Conservation (phyloP, 1,284 basidiomycete species). For the Cerioporus squamosus region DNA sequence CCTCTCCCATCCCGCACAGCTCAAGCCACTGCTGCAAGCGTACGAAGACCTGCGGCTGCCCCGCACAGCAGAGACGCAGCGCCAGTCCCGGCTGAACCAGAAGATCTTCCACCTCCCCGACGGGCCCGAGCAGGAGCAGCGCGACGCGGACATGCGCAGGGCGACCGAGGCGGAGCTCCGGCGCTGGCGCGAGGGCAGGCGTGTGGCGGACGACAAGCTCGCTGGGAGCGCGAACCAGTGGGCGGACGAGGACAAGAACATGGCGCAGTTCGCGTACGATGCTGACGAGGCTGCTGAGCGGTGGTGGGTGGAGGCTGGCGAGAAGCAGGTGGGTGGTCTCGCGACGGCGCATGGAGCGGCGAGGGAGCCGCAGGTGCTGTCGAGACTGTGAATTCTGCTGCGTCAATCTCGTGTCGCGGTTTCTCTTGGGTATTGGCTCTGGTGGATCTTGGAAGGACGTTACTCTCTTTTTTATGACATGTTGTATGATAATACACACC, state of each 20-base stretch:
- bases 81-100: slow-evolving; percentile 53
- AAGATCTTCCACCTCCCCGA: slow-evolving; percentile 58
- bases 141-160: slow-evolving; percentile 54
- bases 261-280: slow-evolving; percentile 52
- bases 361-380: neutral
- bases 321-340: slow-evolving; percentile 11
- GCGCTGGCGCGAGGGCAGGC: slow-evolving; percentile 16
- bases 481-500: no score
- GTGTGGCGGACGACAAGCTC: slow-evolving; percentile 10
- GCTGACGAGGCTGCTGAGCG: slow-evolving; percentile 51
- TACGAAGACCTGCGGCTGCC: slow-evolving; percentile 54
- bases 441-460: no score
- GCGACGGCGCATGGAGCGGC: neutral
- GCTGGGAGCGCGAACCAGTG: slow-evolving; percentile 52
- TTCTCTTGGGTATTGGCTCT: no score
- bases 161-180: slow-evolving; percentile 48
- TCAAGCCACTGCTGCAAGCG: slow-evolving; percentile 50
- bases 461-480: no score
- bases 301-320: slow-evolving; percentile 48
- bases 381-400: neutral
- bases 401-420: no score
- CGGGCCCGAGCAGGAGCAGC: slow-evolving; percentile 53
- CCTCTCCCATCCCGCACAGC: slow-evolving; percentile 45
- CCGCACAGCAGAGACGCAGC: slow-evolving; percentile 53
- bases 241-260: slow-evolving; percentile 52